These are phyloP conservation scores for Podila clonocystis DNA, from an alignment of 192 early-diverging fungal genomes.

Conservation along the genomic window DNA sequence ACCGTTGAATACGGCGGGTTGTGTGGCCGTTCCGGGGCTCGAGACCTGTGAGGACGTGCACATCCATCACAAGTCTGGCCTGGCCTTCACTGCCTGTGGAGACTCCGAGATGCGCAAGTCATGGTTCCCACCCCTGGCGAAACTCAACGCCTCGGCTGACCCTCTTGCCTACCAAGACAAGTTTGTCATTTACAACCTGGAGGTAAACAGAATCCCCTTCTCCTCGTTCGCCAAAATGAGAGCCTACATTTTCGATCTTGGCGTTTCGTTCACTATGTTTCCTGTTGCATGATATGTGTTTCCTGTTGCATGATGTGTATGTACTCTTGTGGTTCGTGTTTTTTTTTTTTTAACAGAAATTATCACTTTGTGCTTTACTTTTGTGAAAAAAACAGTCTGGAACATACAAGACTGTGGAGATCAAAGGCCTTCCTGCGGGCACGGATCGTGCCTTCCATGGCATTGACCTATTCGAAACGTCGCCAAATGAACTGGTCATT, in stretches of 20 bases:
- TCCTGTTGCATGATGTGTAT: no score
- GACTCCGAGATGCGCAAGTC: slow-evolving; percentile 53
- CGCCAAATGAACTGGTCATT: slow-evolving; percentile 56
- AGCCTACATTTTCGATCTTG: neutral
- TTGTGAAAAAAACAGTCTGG: slow-evolving; percentile 47
- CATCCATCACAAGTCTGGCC: slow-evolving; percentile 59
- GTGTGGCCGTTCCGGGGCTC: slow-evolving; percentile 24
- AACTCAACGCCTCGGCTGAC: slow-evolving; percentile 25
- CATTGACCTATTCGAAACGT: slow-evolving; percentile 60
- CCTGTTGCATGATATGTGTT: neutral
- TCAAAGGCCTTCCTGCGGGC: slow-evolving; percentile 44
- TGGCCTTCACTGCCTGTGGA: slow-evolving; percentile 68
- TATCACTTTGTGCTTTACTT: no score
- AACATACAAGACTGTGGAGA: slow-evolving; percentile 40
- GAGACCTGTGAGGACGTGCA: slow-evolving; percentile 70
- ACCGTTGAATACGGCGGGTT: slow-evolving; percentile 27
- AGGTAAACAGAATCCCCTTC: slow-evolving; percentile 48
- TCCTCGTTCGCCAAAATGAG: neutral
- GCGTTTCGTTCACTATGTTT: neutral
- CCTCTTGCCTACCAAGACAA: slow-evolving; percentile 46
- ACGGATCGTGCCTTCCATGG: slow-evolving; percentile 59
- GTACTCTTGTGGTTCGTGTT: no score
- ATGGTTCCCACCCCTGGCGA: slow-evolving; percentile 55
- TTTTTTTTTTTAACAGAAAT: no score
- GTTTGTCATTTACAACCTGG: slow-evolving; percentile 60